Evolutionary conservation across 192 early-diverging fungal species (phyloP).

Genomic region (Obelidium mucronatum): DNA sequence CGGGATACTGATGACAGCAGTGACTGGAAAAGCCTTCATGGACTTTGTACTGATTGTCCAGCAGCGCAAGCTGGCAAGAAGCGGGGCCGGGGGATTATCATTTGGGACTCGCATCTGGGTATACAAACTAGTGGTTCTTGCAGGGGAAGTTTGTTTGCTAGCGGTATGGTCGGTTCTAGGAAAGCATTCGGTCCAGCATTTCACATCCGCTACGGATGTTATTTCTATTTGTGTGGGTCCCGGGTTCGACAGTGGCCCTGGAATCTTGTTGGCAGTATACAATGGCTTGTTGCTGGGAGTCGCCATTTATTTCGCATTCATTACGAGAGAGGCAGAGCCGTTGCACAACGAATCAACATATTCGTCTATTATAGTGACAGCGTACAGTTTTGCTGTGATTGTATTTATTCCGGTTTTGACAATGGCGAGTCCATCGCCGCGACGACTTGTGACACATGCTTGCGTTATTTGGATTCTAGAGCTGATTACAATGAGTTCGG

Average conservation of each 20-base stretch:
- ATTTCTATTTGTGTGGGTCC: not conserved
- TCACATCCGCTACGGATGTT: not conserved
- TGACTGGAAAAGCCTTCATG: not conserved
- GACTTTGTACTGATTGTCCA: not conserved
- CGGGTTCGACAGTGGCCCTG: not conserved
- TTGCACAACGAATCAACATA: slow-evolving; percentile 6
- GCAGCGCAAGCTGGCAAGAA: not conserved
- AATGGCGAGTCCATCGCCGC: not conserved
- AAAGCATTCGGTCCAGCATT: no score
- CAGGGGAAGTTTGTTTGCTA: not conserved
- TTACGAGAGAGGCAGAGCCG: not conserved
- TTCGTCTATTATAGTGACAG: not conserved
- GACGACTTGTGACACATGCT: not conserved
- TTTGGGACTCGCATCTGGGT: not conserved
- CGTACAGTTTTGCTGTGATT: not conserved
- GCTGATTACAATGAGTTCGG: not conserved
- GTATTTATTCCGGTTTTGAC: slow-evolving; percentile 6
- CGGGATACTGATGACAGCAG: not conserved
- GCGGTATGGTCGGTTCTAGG: not conserved
- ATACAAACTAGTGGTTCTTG: not conserved
- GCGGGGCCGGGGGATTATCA: not conserved
- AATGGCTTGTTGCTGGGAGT: not conserved
- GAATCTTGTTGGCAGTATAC: not conserved
- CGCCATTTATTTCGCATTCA: not conserved
- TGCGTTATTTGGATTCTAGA: not conserved